Conservation (phyloP, 139 green algal genomes). For the Picochlorum sp. region DNA sequence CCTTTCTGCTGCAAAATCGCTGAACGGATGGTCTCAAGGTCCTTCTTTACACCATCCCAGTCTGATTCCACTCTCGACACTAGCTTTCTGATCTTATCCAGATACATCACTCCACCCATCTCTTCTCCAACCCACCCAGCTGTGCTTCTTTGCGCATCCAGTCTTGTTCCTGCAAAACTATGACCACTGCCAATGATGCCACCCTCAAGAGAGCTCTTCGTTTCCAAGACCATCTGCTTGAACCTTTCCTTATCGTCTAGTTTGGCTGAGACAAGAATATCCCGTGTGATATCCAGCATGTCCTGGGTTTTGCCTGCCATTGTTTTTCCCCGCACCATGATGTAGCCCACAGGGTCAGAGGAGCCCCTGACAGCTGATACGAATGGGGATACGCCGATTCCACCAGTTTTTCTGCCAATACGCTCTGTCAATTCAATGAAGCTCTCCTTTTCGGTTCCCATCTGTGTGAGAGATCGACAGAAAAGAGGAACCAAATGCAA, state of each 20-base stretch:
- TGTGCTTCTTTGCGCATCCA: constrained; percentile 76
- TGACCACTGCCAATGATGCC: constrained; percentile 72
- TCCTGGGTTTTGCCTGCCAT: constrained; percentile 81
- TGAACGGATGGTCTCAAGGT: constrained; percentile 53
- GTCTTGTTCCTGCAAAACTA: constrained; percentile 65
- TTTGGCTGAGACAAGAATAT: constrained; percentile 70
- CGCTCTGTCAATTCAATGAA: constrained; percentile 93
- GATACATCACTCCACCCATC: constrained; percentile 86
- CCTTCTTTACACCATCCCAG: constrained; percentile 65
- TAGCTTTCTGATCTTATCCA: constrained; percentile 81
- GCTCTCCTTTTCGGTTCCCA: constrained; percentile 78
- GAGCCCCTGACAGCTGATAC: constrained; percentile 46
- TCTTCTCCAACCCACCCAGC: constrained; percentile 78
- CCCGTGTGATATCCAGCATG: constrained; percentile 74
- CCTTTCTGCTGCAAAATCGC: constrained; percentile 69
- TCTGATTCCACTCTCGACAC: constrained; percentile 78
- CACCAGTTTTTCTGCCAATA: constrained; percentile 95
- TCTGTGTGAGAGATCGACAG: constrained; percentile 77
- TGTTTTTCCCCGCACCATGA: constrained; percentile 88
- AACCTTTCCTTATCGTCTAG: constrained; percentile 89
- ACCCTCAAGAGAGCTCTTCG: constrained; percentile 74
- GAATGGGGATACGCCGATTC: constrained; percentile 82
- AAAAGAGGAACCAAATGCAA: constrained; percentile 96
- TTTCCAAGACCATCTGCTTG: constrained; percentile 92
- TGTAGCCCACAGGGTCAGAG: constrained; percentile 59